Evolutionary conservation across 768 basidiomycete genomes (phyloP).

Genomic region (Agaricus blazei): DNA sequence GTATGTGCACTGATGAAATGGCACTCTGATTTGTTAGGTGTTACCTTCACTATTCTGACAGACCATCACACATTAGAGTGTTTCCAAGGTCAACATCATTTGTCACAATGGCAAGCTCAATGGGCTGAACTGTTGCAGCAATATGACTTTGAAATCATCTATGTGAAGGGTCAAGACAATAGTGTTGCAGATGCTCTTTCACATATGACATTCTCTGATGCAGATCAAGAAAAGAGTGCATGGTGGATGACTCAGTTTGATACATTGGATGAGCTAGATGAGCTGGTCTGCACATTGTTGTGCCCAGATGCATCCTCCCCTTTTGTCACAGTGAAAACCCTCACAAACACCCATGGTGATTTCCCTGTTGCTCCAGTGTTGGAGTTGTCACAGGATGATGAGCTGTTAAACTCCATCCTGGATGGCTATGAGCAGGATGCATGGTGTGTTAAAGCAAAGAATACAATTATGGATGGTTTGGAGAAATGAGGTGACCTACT

Average conservation of each 20-base stretch:
- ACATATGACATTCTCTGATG: too few relatives aligned
- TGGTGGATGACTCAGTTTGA: too few relatives aligned
- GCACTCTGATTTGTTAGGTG: constrained; percentile 15
- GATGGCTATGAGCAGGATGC: background rate
- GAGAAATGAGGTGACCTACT: constrained; percentile 13
- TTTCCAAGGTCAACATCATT: constrained; percentile 23
- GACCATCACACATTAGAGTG: constrained; percentile 30
- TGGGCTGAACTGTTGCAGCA: constrained; percentile 28
- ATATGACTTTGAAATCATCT: too few relatives aligned
- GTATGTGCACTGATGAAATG: constrained; percentile 23
- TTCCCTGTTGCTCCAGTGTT: background rate
- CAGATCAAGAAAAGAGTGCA: too few relatives aligned
- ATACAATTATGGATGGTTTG: background rate
- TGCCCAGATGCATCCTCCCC: too few relatives aligned
- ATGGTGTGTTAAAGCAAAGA: background rate
- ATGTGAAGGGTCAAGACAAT: too few relatives aligned
- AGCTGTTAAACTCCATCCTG: background rate
- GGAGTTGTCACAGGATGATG: background rate
- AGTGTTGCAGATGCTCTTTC: too few relatives aligned
- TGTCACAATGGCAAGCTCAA: constrained; percentile 22
- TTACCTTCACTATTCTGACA: constrained; percentile 21
- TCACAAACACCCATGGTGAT: too few relatives aligned
- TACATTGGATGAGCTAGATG: constrained; percentile 24
- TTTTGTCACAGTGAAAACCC: too few relatives aligned
- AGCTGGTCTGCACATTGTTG: constrained; percentile 19